Conservation (phyloP, 495 filamentous ascomycete species). For the Podospora comata region DNA sequence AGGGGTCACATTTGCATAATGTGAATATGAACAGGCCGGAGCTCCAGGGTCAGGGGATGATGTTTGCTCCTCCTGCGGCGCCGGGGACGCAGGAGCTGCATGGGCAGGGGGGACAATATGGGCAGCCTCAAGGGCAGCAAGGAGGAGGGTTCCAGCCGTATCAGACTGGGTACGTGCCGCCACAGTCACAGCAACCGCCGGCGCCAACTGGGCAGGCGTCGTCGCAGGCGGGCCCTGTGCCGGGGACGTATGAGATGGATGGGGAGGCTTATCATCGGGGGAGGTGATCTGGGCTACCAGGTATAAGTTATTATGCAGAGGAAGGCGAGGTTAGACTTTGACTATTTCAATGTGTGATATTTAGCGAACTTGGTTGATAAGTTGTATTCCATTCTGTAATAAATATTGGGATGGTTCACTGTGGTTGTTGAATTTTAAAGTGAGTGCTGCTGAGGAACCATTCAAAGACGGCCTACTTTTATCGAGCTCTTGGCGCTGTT, state of each 20-base stretch:
- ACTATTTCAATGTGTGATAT: background rate
- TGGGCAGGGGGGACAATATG: background rate
- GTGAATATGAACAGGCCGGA: constrained; percentile 1
- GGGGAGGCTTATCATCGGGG: constrained; percentile 14
- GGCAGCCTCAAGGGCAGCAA: background rate
- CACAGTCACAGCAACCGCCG: constrained; percentile 13
- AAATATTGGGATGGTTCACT: background rate
- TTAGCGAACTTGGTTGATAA: background rate
- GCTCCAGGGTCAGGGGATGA: constrained; percentile 7
- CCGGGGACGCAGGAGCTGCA: constrained; percentile 1
- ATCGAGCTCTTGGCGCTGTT: background rate
- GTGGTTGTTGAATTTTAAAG: background rate
- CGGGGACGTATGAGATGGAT: constrained; percentile 41
- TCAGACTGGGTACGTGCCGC: constrained; percentile 1
- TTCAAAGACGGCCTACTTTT: background rate
- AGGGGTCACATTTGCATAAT: constrained; percentile 2
- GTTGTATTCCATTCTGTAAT: background rate
- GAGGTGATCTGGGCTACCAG: background rate
- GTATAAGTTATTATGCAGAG: background rate
- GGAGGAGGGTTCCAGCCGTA: background rate
- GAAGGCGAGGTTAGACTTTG: background rate
- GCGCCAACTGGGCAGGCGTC: constrained; percentile 29
- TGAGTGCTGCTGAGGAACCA: too few species aligned
- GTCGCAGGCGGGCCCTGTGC: constrained; percentile 43
- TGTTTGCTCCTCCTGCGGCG: constrained; percentile 6